phyloP scores from a whole-genome alignment of 495 filamentous ascomycete species.

The Penicillium coprophilum region DNA sequence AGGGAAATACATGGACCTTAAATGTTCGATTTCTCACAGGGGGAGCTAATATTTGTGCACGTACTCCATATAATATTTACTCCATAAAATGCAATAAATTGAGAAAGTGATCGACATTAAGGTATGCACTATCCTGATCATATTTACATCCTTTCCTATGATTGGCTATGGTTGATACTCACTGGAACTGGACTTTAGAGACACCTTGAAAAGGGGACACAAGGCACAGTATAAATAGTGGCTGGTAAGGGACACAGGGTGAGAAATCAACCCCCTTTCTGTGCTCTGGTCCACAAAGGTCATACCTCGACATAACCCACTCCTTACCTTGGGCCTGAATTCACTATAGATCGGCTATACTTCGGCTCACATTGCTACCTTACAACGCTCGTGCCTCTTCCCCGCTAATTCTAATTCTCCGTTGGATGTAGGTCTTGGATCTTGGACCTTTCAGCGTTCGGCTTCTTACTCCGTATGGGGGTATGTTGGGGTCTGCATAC shows the following conservation, averaged over 20 bases:
- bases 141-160: not conserved
- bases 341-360: constrained; percentile 17
- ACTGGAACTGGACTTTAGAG: not conserved
- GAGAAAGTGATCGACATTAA: constrained; percentile 11
- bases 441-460: not conserved
- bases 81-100: not conserved
- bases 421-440: not conserved
- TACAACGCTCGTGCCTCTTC: constrained; percentile 5
- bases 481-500: not conserved
- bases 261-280: constrained; percentile 1
- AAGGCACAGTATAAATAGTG: not conserved
- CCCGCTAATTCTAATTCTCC: constrained; percentile 20
- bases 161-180: not conserved
- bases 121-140: constrained; percentile 9
- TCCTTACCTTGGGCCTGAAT: no score
- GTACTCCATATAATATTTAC: no score
- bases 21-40: constrained; percentile 4
- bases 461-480: not conserved
- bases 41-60: no score
- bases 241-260: constrained; percentile 2
- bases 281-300: no score
- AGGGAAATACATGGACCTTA: constrained; percentile 1
- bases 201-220: constrained; percentile 6
- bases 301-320: no score
- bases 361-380: constrained; percentile 10